A percentile compares a stretch with the other conserved stretches of the same genome.
Conservation (phyloP, 441 rosid genomes). For the Theobroma grandiflorum region DNA sequence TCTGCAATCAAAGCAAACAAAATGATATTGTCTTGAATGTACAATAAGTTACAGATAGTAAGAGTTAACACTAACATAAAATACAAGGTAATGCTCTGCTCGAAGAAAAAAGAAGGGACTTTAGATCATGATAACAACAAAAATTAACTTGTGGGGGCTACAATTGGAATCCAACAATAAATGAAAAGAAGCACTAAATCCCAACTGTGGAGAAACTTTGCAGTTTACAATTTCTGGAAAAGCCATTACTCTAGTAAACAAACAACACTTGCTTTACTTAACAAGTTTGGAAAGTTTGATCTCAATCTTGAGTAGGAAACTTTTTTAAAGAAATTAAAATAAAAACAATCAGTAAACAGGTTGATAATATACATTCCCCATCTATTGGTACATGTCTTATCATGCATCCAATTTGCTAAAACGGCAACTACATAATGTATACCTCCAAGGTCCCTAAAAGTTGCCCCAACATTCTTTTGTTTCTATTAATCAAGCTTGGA, state of each 20-base stretch:
- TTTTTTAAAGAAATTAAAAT: neutral
- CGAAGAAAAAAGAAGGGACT: neutral
- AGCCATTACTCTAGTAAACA: neutral
- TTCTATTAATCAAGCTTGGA: constrained; percentile 87
- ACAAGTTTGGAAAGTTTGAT: neutral
- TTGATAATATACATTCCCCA: neutral
- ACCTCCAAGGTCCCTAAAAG: constrained; percentile 98
- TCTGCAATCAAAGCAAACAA: constrained; percentile 51
- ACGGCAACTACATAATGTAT: constrained; percentile 29
- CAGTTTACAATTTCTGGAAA: neutral
- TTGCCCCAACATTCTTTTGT: constrained; percentile 94
- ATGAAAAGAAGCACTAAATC: neutral
- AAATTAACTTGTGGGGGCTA: neutral
- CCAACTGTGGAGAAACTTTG: neutral
- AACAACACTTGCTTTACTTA: constrained; percentile 2
- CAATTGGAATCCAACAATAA: neutral
- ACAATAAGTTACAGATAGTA: constrained; percentile 15
- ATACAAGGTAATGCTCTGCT: neutral
- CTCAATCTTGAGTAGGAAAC: neutral
- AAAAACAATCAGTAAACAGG: neutral
- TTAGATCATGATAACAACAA: neutral
- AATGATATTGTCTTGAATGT: neutral
- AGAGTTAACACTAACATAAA: neutral
- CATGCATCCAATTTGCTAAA: neutral
- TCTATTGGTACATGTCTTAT: neutral